Conservation (phyloP, 352 stramenopile genomes). For the Halophytophthora batemanensis region DNA sequence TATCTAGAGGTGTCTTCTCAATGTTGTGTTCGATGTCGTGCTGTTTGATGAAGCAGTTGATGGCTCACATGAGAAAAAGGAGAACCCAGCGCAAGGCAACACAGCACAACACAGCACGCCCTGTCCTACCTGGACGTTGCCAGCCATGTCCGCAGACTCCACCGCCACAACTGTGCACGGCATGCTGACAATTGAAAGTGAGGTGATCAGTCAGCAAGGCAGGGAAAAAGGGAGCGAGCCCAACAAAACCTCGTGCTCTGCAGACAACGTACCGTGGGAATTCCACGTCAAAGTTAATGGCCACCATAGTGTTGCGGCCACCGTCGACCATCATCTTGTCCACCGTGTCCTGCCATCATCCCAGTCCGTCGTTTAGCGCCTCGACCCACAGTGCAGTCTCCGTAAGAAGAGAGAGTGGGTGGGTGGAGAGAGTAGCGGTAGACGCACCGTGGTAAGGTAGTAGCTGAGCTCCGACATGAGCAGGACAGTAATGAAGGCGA, state of each 20-base stretch:
- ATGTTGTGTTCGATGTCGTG: slow-evolving; percentile 81
- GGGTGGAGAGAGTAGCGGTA: background rate
- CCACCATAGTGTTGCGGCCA: slow-evolving; percentile 56
- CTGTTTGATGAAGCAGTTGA: slow-evolving; percentile 13
- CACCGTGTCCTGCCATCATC: slow-evolving; percentile 49
- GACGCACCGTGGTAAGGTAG: slow-evolving; percentile 58
- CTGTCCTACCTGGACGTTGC: slow-evolving; percentile 48
- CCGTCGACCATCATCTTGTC: slow-evolving; percentile 87
- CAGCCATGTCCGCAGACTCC: slow-evolving; percentile 70
- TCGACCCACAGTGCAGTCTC: background rate
- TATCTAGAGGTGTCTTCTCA: slow-evolving; percentile 67
- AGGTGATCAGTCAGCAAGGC: background rate
- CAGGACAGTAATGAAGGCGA: slow-evolving; percentile 61
- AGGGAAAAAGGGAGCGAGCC: background rate
- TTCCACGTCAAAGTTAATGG: slow-evolving; percentile 80
- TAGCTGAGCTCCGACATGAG: slow-evolving; percentile 74
- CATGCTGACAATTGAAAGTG: slow-evolving; percentile 38
- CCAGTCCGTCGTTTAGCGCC: background rate
- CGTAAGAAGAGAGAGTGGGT: background rate
- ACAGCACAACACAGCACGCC: too few species aligned
- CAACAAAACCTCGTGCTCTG: background rate
- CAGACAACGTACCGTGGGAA: slow-evolving; percentile 49
- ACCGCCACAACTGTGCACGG: slow-evolving; percentile 70
- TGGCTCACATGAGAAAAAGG: background rate
- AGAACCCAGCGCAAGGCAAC: background rate